A percentile compares a stretch with the other conserved stretches of the same genome.
phyloP scores from a whole-genome alignment of 257 asterid genomes.

The Solanum chmielewskii region DNA sequence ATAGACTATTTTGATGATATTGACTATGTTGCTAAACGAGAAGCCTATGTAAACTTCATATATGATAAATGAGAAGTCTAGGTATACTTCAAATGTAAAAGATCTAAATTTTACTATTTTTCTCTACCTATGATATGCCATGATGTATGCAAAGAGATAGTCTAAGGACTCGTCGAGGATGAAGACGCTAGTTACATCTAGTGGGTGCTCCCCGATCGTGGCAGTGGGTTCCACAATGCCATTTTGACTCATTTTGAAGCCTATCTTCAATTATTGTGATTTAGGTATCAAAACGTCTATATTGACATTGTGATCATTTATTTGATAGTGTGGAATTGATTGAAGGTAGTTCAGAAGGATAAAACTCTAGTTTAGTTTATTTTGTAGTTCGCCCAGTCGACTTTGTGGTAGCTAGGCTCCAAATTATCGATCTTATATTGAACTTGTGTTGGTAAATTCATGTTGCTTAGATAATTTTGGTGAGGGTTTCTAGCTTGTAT shows the following conservation, averaged over 20 bases:
- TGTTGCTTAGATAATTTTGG: background rate
- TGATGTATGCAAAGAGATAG: no score
- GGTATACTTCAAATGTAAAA: no score
- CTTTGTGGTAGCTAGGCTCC: background rate
- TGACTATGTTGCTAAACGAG: no score
- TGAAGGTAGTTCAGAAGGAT: background rate
- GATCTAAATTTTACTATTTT: no score
- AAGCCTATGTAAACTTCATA: no score
- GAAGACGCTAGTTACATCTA: no score
- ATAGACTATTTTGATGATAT: no score
- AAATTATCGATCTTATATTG: background rate
- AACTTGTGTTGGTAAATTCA: background rate
- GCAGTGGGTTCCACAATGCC: background rate
- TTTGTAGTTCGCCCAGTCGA: background rate
- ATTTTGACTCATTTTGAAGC: background rate
- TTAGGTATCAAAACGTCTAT: background rate
- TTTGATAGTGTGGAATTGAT: background rate
- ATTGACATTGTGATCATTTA: background rate
- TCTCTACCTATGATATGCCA: no score
- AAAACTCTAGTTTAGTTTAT: background rate
- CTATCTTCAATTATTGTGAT: background rate
- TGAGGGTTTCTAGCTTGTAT: no score
- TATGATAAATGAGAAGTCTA: no score
- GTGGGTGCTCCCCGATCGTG: no score
- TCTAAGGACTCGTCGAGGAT: no score